phyloP scores from a whole-genome alignment of 208 protist species.

The Lotmaria passim region DNA sequence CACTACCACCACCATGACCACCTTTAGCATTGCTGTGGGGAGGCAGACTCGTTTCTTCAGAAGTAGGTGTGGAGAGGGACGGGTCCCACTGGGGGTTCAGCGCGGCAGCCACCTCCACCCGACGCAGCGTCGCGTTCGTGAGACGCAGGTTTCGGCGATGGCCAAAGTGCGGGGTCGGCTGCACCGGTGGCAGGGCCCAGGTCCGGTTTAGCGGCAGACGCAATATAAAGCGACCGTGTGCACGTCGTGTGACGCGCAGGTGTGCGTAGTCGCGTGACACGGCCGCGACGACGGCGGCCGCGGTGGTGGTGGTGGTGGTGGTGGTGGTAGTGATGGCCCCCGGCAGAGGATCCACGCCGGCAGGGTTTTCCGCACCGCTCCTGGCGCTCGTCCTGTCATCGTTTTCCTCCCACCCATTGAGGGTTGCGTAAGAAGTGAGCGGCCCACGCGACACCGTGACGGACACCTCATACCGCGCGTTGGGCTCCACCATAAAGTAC shows the following conservation, averaged over 20 bases:
- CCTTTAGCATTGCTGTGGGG: too few species aligned
- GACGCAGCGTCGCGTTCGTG: conserved; percentile 36
- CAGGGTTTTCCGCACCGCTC: neutral
- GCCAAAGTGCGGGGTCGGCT: conserved; percentile 70
- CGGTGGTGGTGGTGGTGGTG: too few species aligned
- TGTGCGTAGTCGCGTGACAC: neutral
- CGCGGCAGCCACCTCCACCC: conserved; percentile 47
- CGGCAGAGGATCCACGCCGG: neutral
- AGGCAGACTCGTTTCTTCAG: too few species aligned
- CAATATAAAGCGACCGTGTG: conserved; percentile 50
- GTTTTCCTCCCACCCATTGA: neutral
- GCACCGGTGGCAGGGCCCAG: conserved; percentile 44
- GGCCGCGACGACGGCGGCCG: too few species aligned
- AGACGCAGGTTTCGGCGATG: conserved; percentile 50
- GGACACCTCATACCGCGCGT: conserved; percentile 57
- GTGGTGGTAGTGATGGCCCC: too few species aligned
- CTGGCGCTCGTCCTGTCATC: neutral
- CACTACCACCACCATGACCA: neutral
- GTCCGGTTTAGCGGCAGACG: conserved; percentile 58
- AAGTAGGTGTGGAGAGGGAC: too few species aligned
- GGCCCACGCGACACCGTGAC: conserved; percentile 35
- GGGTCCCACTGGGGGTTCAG: conserved; percentile 30
- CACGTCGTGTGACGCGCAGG: conserved; percentile 16
- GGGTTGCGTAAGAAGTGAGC: neutral
- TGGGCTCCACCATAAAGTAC: conserved; percentile 55